phyloP scores from a whole-genome alignment of 139 green algal genomes.

The Cymbomonas tetramitiformis region DNA sequence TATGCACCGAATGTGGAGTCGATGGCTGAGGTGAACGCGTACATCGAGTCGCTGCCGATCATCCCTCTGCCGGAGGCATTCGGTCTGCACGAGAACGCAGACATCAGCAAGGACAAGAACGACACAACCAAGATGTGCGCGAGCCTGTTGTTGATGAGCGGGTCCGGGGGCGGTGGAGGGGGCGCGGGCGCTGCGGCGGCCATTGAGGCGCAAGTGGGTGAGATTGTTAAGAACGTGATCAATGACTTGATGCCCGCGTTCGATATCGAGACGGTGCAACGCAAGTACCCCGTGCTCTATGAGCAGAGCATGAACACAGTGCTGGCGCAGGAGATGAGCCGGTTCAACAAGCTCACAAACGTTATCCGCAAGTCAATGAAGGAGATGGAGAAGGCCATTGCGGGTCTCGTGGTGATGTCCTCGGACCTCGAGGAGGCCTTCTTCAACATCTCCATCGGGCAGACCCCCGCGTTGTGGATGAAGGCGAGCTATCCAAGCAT shows the following conservation, averaged over 20 bases:
- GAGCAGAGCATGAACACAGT: slow-evolving; percentile 31
- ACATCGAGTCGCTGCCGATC: slow-evolving; percentile 18
- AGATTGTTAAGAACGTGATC: slow-evolving; percentile 33
- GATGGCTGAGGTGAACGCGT: slow-evolving; percentile 27
- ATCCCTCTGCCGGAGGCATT: slow-evolving; percentile 22
- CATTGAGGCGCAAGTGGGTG: not conserved
- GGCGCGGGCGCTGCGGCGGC: not conserved
- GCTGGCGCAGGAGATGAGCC: slow-evolving; percentile 29
- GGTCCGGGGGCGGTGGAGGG: not conserved
- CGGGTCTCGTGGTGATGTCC: slow-evolving; percentile 55
- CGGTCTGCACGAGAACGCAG: slow-evolving; percentile 28
- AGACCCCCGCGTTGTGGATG: slow-evolving; percentile 24
- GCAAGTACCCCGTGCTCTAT: slow-evolving; percentile 22
- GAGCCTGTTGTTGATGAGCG: not conserved
- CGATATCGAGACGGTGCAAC: slow-evolving; percentile 20
- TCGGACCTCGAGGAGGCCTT: slow-evolving; percentile 52
- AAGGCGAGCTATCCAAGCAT: slow-evolving; percentile 47
- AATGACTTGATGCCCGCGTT: slow-evolving; percentile 23
- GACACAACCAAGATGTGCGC: slow-evolving; percentile 19
- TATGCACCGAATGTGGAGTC: slow-evolving; percentile 30
- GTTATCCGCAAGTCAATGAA: slow-evolving; percentile 42
- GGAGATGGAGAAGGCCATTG: slow-evolving; percentile 52
- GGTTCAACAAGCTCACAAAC: slow-evolving; percentile 41
- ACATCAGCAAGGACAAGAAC: slow-evolving; percentile 33
- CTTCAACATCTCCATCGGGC: slow-evolving; percentile 31